Percentiles rank a stretch among this genome's conserved stretches.
Evolutionary conservation across 2,329 filamentous ascomycete species (phyloP).

Genomic region (Aspergillus hiratsukae): DNA sequence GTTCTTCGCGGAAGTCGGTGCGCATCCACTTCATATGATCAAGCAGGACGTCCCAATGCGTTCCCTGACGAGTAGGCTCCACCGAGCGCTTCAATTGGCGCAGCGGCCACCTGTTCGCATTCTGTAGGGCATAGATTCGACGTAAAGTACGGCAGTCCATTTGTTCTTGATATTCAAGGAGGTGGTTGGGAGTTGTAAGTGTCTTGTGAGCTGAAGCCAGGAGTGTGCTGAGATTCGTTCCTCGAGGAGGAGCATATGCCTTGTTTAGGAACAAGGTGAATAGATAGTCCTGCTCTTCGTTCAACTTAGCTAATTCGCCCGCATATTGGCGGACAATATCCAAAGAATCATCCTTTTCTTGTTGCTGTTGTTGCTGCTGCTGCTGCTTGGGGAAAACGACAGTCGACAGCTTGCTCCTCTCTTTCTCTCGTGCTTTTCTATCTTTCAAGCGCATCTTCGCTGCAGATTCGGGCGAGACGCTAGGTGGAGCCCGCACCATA

Average conservation of each 20-base stretch:
- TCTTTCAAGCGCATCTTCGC: constrained; percentile 43
- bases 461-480: constrained; percentile 27
- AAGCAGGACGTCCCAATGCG: constrained; percentile 81
- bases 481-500: constrained; percentile 9
- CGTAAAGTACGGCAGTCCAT: constrained; percentile 84
- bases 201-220: constrained; percentile 84
- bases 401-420: constrained; percentile 61
- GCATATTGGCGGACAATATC: constrained; percentile 39
- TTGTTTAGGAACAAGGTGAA: constrained; percentile 61
- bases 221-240: constrained; percentile 60
- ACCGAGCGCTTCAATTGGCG: constrained; percentile 79
- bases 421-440: constrained; percentile 55
- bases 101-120: constrained; percentile 86
- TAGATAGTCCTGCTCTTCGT: constrained; percentile 55
- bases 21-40: constrained; percentile 98
- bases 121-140: constrained; percentile 84
- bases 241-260: constrained; percentile 51
- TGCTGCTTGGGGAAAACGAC: constrained; percentile 73
- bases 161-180: constrained; percentile 76
- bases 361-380: constrained; percentile 43
- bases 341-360: constrained; percentile 44
- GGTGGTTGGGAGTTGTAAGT: constrained; percentile 76
- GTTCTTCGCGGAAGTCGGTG: constrained; percentile 89
- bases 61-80: constrained; percentile 71
- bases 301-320: constrained; percentile 43